A percentile compares a stretch with the other conserved stretches of the same genome.
phyloP scores from a whole-genome alignment of 1,284 basidiomycete genomes.

The Naganishia cerealis region DNA sequence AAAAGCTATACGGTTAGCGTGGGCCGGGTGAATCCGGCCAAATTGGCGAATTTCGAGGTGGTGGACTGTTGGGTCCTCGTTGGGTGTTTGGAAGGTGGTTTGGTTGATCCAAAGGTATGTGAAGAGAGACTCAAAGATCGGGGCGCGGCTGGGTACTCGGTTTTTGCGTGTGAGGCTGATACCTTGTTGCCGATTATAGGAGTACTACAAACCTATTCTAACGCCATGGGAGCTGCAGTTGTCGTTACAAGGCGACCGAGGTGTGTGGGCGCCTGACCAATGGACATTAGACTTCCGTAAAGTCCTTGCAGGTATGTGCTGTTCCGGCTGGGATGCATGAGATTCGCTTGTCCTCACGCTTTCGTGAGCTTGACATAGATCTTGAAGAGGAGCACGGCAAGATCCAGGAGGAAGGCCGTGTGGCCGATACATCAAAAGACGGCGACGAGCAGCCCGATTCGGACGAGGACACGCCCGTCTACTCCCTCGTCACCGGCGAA shows the following conservation, averaged over 20 bases:
- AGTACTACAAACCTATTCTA: conserved; percentile 85
- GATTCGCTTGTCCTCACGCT: conserved; percentile 41
- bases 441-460: conserved; percentile 33
- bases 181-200: conserved; percentile 56
- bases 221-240: conserved; percentile 91
- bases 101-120: conserved; percentile 76
- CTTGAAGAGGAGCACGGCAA: conserved; percentile 32
- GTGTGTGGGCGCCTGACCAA: conserved; percentile 67
- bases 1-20: conserved; percentile 94
- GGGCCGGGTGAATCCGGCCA: conserved; percentile 91
- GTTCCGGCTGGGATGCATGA: conserved; percentile 28
- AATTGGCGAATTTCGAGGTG: conserved; percentile 93
- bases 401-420: conserved; percentile 36
- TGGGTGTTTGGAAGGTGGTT: conserved; percentile 88
- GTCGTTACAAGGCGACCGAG: conserved; percentile 73
- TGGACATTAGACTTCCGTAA: conserved; percentile 60
- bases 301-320: conserved; percentile 42
- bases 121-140: not conserved
- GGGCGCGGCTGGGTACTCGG: conserved; percentile 9
- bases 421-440: conserved; percentile 54
- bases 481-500: conserved; percentile 82
- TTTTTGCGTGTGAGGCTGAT: conserved; percentile 18
- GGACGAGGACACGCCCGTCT: conserved; percentile 67
- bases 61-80: conserved; percentile 94
- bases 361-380: conserved; percentile 10